Evolutionary conservation across 179 eudicot genomes (phyloP).

Genomic region (Nepenthes alata): DNA sequence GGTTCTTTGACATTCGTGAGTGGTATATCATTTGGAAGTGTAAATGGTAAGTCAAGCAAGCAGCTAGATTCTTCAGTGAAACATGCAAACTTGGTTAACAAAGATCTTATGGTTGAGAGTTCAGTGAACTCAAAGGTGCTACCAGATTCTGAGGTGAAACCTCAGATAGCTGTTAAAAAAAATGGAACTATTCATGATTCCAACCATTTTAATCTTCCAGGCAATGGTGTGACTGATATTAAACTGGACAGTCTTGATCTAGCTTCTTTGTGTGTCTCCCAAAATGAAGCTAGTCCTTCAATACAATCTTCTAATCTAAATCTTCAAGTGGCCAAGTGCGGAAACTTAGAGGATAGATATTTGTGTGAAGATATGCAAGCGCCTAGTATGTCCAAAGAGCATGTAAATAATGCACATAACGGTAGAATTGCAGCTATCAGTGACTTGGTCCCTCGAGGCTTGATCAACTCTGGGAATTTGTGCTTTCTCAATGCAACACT

Average conservation of each 20-base stretch:
- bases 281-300: slow-evolving; percentile 13
- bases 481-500: slow-evolving; percentile 88
- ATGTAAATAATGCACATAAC: slow-evolving; percentile 22
- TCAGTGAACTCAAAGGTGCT: slow-evolving; percentile 5
- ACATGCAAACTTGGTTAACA: slow-evolving; percentile 11
- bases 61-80: slow-evolving; percentile 23
- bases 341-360: slow-evolving; percentile 13
- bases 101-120: slow-evolving; percentile 11
- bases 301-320: slow-evolving; percentile 12
- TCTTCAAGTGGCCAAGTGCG: slow-evolving; percentile 10
- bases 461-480: slow-evolving; percentile 78
- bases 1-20: slow-evolving; percentile 30
- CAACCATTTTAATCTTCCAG: slow-evolving; percentile 7
- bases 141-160: slow-evolving; percentile 6
- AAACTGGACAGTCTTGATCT: slow-evolving; percentile 20
- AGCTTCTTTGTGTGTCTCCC: slow-evolving; percentile 23
- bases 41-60: slow-evolving; percentile 16
- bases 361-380: slow-evolving; percentile 16
- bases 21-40: slow-evolving; percentile 30
- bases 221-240: slow-evolving; percentile 29
- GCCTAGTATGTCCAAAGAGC: slow-evolving; percentile 14
- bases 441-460: slow-evolving; percentile 65
- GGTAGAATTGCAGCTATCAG: slow-evolving; percentile 23
- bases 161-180: slow-evolving; percentile 22
- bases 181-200: slow-evolving; percentile 32